Conservation (phyloP, 2,329 filamentous ascomycete genomes). For the Verticillium albo-atrum region DNA sequence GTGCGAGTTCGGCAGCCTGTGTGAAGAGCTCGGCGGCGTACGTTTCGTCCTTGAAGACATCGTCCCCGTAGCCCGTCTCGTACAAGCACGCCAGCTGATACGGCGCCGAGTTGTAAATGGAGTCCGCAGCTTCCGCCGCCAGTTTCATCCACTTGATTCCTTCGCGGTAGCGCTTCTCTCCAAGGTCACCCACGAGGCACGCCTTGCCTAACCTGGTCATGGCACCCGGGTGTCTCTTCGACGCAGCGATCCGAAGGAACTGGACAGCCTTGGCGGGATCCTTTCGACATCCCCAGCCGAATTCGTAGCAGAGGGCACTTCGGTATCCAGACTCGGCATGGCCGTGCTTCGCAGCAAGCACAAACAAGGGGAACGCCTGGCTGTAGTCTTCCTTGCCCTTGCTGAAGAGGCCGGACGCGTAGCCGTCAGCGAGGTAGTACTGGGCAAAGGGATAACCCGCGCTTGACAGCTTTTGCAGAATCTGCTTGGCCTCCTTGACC, state of each 20-base stretch:
- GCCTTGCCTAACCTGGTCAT: conserved; percentile 90
- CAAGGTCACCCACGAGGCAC: conserved; percentile 84
- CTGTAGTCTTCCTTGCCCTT: conserved; percentile 92
- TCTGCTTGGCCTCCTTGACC: conserved; percentile 81
- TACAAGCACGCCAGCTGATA: conserved; percentile 88
- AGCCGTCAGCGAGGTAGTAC: conserved; percentile 94
- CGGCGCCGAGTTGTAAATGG: conserved; percentile 87
- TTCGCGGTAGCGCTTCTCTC: conserved; percentile 80
- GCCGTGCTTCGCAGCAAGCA: conserved; percentile 91
- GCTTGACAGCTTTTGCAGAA: conserved; percentile 81
- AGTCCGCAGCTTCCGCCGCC: conserved; percentile 81
- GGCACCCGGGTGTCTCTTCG: conserved; percentile 91
- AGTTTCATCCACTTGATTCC: conserved; percentile 96
- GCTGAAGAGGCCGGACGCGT: conserved; percentile 88
- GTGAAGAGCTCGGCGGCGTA: conserved; percentile 95
- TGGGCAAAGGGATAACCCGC: conserved; percentile 94
- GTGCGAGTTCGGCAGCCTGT: conserved; percentile 86
- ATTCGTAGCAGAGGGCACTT: conserved; percentile 92
- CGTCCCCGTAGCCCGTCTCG: conserved; percentile 88
- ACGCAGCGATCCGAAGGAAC: conserved; percentile 84
- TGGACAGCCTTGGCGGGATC: conserved; percentile 90
- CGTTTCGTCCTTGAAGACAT: conserved; percentile 83
- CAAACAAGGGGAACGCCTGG: conserved; percentile 86
- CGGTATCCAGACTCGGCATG: conserved; percentile 96
- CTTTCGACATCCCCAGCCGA: conserved; percentile 91